Base-by-base conservation (phyloP, 352 stramenopile species). In the Phytopythium kandeliae region DNA sequence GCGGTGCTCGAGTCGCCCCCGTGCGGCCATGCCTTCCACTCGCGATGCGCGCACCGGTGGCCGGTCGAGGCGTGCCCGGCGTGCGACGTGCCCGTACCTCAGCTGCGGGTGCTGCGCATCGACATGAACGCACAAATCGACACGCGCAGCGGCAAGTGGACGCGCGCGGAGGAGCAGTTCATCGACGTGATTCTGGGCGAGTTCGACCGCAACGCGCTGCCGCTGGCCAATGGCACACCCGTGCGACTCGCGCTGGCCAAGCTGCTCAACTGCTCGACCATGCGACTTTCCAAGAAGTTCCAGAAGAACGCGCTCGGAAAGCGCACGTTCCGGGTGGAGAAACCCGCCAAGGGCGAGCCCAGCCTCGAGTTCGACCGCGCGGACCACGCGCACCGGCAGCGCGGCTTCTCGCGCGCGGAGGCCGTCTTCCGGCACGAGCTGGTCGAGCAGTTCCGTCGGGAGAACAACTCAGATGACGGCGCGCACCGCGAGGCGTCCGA, bases 221-320 rank as follows among this genome's bases (percentile, higher is more conserved):
- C 83, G 21, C 69, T 94, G 21, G 82, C 80, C 9, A 85, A 94
- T 52, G 83, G 83, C 55, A 94, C 83, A 21, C 83, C 83, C 36
- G 84, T 94, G 55, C 83, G 83, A 1, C 65, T 94, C 19, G 80
- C 90, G 55, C 66, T 94, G 13, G 80, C 83, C 31, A 90, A 85
- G 62, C 67, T 94, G 57, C 83, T 94, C 47, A 94, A 94, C 59
- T 94, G 83, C 60, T 92, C 80, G 47, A 89, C 83, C n/a, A 94
- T 94, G 83, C 69, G 83, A 22, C 59, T 94, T 28, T 94, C 83
- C 16, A 94, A 94, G 59, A 94, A 94, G 61, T 94, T 94, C 54
- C 83, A 94, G 56, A 92, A 92, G 63, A 94, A 94, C 55, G 83
- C 83, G 28, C 60, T 94, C 31, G 83, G 83, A 28, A 94, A 94